Evolutionary conservation across 257 asterid genomes (phyloP).

Genomic region (Solanum pinnatisectum): DNA sequence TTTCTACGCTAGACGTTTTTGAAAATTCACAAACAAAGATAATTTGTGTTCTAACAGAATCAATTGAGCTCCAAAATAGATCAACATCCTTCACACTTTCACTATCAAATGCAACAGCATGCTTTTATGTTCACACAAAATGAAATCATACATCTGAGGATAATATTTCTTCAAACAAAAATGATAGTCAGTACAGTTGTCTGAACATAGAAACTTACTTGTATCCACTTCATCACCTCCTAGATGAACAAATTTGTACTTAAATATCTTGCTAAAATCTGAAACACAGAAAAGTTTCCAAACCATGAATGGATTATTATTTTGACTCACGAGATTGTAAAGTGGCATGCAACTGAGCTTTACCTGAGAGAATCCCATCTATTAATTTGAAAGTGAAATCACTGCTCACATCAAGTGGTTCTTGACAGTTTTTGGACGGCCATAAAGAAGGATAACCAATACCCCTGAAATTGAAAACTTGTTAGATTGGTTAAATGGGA

Average conservation of each 20-base stretch:
- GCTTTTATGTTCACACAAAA: background rate
- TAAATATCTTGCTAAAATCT: constrained; percentile 95
- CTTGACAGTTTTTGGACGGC: constrained; percentile 64
- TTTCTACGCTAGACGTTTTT: background rate
- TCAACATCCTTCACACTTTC: background rate
- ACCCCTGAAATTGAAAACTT: constrained; percentile 44
- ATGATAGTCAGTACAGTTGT: background rate
- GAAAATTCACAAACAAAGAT: background rate
- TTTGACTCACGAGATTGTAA: background rate
- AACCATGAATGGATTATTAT: background rate
- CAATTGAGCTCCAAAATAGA: background rate
- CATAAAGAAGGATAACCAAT: constrained; percentile 75
- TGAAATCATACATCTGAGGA: background rate
- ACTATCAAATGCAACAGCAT: background rate
- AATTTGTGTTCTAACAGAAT: background rate
- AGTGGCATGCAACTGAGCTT: background rate
- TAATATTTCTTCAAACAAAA: background rate
- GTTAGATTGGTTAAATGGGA: background rate
- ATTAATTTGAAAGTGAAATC: constrained; percentile 79
- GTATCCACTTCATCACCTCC: constrained; percentile 96
- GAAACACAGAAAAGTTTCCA: constrained; percentile 6
- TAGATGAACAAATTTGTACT: constrained; percentile 74
- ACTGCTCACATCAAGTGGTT: constrained; percentile 89
- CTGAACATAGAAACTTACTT: constrained; percentile 31
- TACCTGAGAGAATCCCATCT: constrained; percentile 87